Percentiles rank a stretch among this genome's conserved stretches.
Evolutionary conservation across 495 filamentous ascomycete species (phyloP).

Genomic region (Poronia punctata): DNA sequence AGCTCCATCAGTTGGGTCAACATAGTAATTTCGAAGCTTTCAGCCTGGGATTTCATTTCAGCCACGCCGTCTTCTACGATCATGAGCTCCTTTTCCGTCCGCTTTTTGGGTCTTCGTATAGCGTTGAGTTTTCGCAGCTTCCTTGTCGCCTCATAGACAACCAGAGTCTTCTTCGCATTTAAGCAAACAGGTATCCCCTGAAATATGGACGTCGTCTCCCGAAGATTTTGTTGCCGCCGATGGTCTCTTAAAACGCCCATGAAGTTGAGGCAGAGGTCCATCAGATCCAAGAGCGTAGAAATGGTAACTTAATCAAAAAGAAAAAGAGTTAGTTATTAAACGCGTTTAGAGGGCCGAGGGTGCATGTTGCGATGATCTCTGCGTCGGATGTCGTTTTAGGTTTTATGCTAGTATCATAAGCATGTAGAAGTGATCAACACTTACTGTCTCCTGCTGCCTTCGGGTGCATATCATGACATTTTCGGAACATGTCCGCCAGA

Average conservation of each 20-base stretch:
- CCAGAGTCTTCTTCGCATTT: conserved; percentile 7
- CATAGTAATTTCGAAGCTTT: too few relatives aligned
- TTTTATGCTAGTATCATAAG: too few relatives aligned
- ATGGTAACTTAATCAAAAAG: background rate
- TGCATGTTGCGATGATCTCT: too few relatives aligned
- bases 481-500: conserved; percentile 6
- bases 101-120: too few relatives aligned
- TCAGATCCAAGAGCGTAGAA: conserved; percentile 7
- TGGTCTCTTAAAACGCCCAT: conserved; percentile 11
- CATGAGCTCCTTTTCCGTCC: too few relatives aligned
- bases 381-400: too few relatives aligned
- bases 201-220: conserved; percentile 1
- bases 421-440: too few relatives aligned
- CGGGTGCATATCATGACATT: background rate
- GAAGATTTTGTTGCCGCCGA: conserved; percentile 1
- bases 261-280: conserved; percentile 9
- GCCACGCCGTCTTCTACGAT: too few relatives aligned
- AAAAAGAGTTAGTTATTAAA: too few relatives aligned
- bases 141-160: background rate
- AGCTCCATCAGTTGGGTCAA: too few relatives aligned
- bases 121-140: background rate
- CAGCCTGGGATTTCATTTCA: too few relatives aligned
- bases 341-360: too few relatives aligned
- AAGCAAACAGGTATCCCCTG: conserved; percentile 7
- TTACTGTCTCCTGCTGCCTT: background rate